phyloP scores from a whole-genome alignment of 2,329 filamentous ascomycete species.

The Annulohypoxylon truncatum region DNA sequence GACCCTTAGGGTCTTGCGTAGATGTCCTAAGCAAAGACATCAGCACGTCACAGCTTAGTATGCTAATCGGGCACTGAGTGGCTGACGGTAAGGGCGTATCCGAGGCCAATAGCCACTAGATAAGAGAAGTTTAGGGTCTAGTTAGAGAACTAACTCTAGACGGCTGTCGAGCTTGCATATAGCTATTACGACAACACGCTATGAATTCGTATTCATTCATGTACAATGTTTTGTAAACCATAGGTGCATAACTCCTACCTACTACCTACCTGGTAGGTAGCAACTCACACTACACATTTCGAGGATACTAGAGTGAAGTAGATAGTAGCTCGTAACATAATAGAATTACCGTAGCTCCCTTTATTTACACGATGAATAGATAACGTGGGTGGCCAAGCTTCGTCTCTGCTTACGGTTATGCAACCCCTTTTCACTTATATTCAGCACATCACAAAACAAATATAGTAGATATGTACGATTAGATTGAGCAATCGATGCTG shows the following conservation, averaged over 20 bases:
- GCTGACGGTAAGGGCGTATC: conserved; percentile 14
- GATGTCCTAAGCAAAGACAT: conserved; percentile 14
- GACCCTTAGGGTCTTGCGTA: conserved; percentile 2
- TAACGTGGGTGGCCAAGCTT: too few relatives aligned
- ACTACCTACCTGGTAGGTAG: too few relatives aligned
- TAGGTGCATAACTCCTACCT: too few relatives aligned
- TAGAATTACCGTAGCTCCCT: too few relatives aligned
- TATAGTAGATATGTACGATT: too few relatives aligned
- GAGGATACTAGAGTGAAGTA: too few relatives aligned
- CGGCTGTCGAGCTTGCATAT: neutral
- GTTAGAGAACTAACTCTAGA: neutral
- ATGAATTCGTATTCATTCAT: neutral
- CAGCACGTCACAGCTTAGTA: conserved; percentile 7
- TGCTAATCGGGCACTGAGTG: conserved; percentile 3
- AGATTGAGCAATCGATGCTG: neutral
- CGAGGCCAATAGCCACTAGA: conserved; percentile 7
- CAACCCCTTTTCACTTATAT: too few relatives aligned
- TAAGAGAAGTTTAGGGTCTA: neutral
- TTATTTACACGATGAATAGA: too few relatives aligned
- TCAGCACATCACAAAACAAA: too few relatives aligned
- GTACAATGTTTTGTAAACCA: neutral
- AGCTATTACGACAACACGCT: conserved; percentile 4
- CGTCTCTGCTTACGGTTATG: too few relatives aligned
- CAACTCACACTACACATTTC: too few relatives aligned
- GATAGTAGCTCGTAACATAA: too few relatives aligned